Conservation (phyloP, 805 yeast genomes). For the Starmerella lactis-condensi region DNA sequence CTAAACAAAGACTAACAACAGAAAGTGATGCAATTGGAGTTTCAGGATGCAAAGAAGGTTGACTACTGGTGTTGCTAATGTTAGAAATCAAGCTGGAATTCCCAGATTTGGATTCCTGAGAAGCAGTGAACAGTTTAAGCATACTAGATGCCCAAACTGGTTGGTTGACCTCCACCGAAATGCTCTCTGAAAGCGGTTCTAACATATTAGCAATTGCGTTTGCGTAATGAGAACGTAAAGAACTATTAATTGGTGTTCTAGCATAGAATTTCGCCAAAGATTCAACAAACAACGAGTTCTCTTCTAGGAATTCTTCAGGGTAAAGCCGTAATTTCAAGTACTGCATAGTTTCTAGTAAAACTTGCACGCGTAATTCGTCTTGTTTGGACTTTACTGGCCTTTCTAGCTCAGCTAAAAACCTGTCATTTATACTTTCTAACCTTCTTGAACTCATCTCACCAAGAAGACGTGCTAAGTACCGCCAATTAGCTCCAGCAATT, state of each 20-base stretch:
- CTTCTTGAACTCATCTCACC: conserved; percentile 81
- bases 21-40: conserved; percentile 38
- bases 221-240: conserved; percentile 58
- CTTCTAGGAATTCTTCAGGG: conserved; percentile 81
- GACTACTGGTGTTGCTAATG: background rate
- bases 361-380: conserved; percentile 44
- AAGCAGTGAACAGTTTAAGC: conserved; percentile 31
- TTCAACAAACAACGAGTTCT: conserved; percentile 74
- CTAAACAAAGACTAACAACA: conserved; percentile 58
- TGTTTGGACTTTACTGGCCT: conserved; percentile 37
- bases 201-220: conserved; percentile 62
- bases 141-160: conserved; percentile 87
- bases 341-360: conserved; percentile 82
- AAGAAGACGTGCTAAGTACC: conserved; percentile 65
- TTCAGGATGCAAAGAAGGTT: background rate
- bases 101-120: conserved; percentile 5
- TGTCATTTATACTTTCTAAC: conserved; percentile 73
- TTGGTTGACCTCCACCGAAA: conserved; percentile 89
- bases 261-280: conserved; percentile 71
- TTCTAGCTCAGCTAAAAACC: conserved; percentile 84
- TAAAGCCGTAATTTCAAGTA: conserved; percentile 59
- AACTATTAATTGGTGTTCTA: conserved; percentile 35
- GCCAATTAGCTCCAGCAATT: conserved; percentile 85
- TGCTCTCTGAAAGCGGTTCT: conserved; percentile 61
- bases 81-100: background rate